Evolutionary conservation across 2,329 filamentous ascomycete species (phyloP), one percentile per base, ranked within the genome.

Genomic region (Graphilbum ipis-grandicollis): DNA sequence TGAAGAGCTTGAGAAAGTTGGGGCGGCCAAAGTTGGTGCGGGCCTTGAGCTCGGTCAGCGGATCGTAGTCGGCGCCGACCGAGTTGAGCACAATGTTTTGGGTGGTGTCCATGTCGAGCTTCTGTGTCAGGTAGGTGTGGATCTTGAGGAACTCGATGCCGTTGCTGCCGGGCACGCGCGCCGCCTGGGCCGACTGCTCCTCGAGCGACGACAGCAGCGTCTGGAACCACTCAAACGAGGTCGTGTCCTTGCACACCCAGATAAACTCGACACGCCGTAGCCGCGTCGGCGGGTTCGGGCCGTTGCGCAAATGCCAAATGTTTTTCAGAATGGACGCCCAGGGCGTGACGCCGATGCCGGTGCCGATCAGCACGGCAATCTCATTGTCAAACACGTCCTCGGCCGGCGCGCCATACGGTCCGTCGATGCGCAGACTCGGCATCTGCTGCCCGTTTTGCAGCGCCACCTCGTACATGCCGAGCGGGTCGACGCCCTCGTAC

Each of bases 201-300:
- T 98, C 90, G 18, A 98, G 78, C 0, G 83, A 92, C 1, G 81
- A 82, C 14, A 98, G 71, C 1, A 98, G 74, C 2, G 81, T 85
- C 55, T 98, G 90, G 66, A 98, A 96, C 90, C 90, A 98, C 60
- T 96, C 90, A 51, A 98, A 98, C 0, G 86, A 93, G 25, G 73
- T 80, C 0, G 86, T 93, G 52, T 94, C 86, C 56, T 82, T 90
- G 69, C 88, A 94, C 36, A 96, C 79, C 90, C 90, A 98, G 63
- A 98, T 92, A 59, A 98, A 98, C 56, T 98, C 90, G 23, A 98
- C 88, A 55, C 90, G 79, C 41, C 85, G 81, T 33, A 98, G 76
- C 52, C 88, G 82, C 35, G 73, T 75, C 2, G 88, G 86, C 19
- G 86, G 83, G 62, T 94, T 90, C 8, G 88, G 86, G 14, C 78